Percentiles rank a stretch among this genome's conserved stretches.
Conservation (phyloP, 768 basidiomycete species). For the Thelephora aurantiotincta region DNA sequence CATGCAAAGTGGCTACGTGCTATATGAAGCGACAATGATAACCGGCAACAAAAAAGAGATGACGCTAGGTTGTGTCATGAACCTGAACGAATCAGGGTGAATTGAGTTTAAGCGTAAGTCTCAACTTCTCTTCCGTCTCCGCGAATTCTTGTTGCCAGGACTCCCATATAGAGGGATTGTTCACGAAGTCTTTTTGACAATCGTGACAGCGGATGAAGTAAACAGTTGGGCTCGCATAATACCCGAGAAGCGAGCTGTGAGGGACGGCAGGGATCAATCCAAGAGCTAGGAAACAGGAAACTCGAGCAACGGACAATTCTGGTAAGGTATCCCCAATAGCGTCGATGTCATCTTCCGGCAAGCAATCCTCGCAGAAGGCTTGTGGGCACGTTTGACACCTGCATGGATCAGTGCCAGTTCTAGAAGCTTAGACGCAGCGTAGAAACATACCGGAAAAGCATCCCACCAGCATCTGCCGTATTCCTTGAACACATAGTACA, state of each 20-base stretch:
- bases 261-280: no score
- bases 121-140: constrained; percentile 22
- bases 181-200: constrained; percentile 25
- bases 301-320: constrained; percentile 32
- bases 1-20: no score
- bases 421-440: not conserved
- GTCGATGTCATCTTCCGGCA: constrained; percentile 33
- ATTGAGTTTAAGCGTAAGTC: not conserved
- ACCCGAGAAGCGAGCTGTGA: constrained; percentile 27
- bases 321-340: constrained; percentile 41
- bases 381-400: constrained; percentile 47
- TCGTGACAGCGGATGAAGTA: constrained; percentile 40
- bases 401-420: not conserved
- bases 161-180: constrained; percentile 21
- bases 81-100: no score
- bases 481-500: constrained; percentile 30
- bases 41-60: no score
- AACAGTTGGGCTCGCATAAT: constrained; percentile 19
- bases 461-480: constrained; percentile 35
- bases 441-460: constrained; percentile 39
- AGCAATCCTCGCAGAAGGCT: constrained; percentile 50
- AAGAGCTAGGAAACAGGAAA: not conserved
- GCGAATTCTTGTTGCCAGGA: constrained; percentile 31
- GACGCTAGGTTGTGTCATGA: no score
- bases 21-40: no score